A percentile compares a stretch with the other conserved stretches of the same genome.
Evolutionary conservation across 108 stramenopile species (phyloP).

Genomic region (Fragilaria crotonensis): DNA sequence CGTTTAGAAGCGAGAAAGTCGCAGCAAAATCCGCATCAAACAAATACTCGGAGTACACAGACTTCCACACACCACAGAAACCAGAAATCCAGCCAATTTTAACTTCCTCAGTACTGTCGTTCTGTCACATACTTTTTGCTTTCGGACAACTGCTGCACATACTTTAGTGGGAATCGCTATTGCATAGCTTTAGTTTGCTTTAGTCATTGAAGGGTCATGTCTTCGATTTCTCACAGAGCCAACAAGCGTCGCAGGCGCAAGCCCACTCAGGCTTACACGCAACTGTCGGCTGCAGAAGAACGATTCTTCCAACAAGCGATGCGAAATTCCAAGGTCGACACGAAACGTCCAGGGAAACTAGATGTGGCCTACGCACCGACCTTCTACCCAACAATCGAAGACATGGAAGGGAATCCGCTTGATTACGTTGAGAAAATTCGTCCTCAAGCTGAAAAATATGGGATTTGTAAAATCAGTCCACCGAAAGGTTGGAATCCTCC

Average conservation of each 20-base stretch:
- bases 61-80: no score
- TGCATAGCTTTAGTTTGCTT: no score
- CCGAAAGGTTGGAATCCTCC: conserved; percentile 88
- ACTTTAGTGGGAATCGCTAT: no score
- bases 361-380: conserved; percentile 62
- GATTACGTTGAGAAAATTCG: conserved; percentile 85
- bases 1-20: no score
- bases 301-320: conserved; percentile 65
- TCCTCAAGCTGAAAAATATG: conserved; percentile 78
- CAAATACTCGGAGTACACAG: no score
- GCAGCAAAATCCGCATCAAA: no score
- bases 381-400: conserved; percentile 80
- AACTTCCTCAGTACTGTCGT: no score
- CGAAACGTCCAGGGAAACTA: conserved; percentile 20
- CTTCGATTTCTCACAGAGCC: no score
- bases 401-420: conserved; percentile 78
- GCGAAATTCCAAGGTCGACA: conserved; percentile 57
- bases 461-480: conserved; percentile 96
- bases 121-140: no score
- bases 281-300: conserved; percentile 34
- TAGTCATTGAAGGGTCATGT: no score
- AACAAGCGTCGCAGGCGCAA: conserved; percentile 11
- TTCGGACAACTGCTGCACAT: no score
- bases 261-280: conserved; percentile 18
- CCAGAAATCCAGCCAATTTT: no score